Evolutionary conservation across 257 asterid species (phyloP).

Genomic region (Solanum tacnaense): DNA sequence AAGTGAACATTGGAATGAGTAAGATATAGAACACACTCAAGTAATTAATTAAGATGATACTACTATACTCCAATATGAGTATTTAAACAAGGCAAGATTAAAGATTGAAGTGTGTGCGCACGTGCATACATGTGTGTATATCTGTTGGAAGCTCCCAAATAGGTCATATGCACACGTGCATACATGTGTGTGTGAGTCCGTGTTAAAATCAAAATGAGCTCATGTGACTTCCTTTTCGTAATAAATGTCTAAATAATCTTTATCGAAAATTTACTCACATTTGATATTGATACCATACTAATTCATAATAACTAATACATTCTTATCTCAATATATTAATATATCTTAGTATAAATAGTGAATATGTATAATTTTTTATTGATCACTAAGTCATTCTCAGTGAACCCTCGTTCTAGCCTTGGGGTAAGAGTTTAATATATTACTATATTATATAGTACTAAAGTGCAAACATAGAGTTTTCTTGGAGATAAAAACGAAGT

Average conservation of each 20-base stretch:
- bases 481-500: background rate
- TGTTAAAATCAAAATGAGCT: conserved; percentile 37
- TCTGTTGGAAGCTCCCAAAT: conserved; percentile 44
- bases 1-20: conserved; percentile 25
- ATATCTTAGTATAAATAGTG: background rate
- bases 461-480: background rate
- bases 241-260: background rate
- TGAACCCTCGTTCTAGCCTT: background rate
- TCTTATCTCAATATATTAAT: background rate
- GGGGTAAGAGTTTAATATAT: background rate
- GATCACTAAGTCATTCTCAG: no score
- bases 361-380: background rate
- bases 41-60: conserved; percentile 3
- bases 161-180: conserved; percentile 80
- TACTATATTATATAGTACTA: background rate
- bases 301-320: background rate
- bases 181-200: conserved; percentile 92
- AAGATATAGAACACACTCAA: conserved; percentile 5
- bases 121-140: conserved; percentile 84
- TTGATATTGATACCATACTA: background rate
- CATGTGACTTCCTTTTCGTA: conserved; percentile 32
- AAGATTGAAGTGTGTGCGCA: conserved; percentile 83
- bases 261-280: background rate
- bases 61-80: background rate
- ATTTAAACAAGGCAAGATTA: background rate